These are phyloP conservation scores for Extremus antarcticus DNA, from an alignment of 495 filamentous ascomycete genomes.

Conservation along the genomic window DNA sequence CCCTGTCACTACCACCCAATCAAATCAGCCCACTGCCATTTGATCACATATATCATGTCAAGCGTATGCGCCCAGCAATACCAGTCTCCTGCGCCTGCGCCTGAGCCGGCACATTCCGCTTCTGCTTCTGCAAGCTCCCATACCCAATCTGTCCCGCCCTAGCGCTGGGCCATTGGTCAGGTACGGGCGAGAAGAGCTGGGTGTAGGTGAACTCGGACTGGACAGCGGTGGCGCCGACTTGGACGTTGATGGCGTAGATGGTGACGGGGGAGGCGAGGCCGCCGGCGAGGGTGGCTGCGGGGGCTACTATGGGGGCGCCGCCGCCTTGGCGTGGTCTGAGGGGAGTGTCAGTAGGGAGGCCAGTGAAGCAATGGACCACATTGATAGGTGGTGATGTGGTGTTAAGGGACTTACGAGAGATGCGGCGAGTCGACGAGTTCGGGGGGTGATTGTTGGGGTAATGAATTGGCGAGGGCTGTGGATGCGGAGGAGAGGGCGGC, in stretches of 20 bases:
- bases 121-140: conserved; percentile 7
- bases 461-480: not conserved
- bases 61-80: conserved; percentile 16
- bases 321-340: conserved; percentile 10
- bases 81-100: conserved; percentile 6
- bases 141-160: conserved; percentile 10
- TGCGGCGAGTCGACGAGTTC: not conserved
- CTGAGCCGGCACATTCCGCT: not conserved
- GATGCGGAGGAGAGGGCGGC: conserved; percentile 4
- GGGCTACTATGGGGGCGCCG: not conserved
- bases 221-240: conserved; percentile 8
- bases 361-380: no score
- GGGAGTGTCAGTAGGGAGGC: not conserved
- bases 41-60: not conserved
- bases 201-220: conserved; percentile 8
- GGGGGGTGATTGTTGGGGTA: not conserved
- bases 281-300: not conserved
- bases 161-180: conserved; percentile 9
- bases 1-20: not conserved
- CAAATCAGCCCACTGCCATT: not conserved
- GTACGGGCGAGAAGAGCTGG: conserved; percentile 15
- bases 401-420: not conserved
- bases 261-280: not conserved
- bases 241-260: not conserved
- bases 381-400: not conserved